Base-by-base conservation (phyloP, 1,139 yeast species). In the Pichiaceae sp. region DNA sequence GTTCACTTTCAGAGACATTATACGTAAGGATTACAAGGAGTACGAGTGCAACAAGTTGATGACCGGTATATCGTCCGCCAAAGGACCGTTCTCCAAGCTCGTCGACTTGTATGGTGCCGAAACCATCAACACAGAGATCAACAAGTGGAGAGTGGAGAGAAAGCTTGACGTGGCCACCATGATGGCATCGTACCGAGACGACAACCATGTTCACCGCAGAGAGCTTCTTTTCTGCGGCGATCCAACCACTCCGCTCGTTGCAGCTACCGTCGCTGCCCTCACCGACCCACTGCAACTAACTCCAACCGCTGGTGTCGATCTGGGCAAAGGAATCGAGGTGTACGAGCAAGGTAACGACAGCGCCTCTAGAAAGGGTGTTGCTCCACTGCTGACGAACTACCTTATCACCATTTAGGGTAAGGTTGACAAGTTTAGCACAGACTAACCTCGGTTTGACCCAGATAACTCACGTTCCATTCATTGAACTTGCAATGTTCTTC, bases 291-390 rank as follows among this genome's bases (percentile, higher is more conserved):
- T 46, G 29, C 38, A 40, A 20, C 37, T 44, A 17, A 34, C 21
- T 9, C 26, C 15, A 4, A 18, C 9, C 14, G 11, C 24, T 3
- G 17, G 21, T 14, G 15, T 21, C 35, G 17, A 15, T 33, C 4
- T 17, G n/a, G 33, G 31, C 3, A 16, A 29, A n/a, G 33, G 24
- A 9, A 28, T 38, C 34, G 15, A 6, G 6, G 27, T 39, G 2
- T 54, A 37, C 27, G 61, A 70, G 42, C 95, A 85, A 54, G 46
- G 48, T 7, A 75, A 80, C 42, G 54, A 69, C 11, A 58, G 60
- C 3, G 87, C 89, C 1, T 81, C 91, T 24, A 69, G 96, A 48
- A 87, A 87, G 53, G 93, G 83, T 54, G 85, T 87, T n/a, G 94
- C 84, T 7, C 95, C 95, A 2, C 38, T 50, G 25, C 34, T 53